Conservation (phyloP, 23 red algal genomes). For the Pyropia yezoensis region DNA sequence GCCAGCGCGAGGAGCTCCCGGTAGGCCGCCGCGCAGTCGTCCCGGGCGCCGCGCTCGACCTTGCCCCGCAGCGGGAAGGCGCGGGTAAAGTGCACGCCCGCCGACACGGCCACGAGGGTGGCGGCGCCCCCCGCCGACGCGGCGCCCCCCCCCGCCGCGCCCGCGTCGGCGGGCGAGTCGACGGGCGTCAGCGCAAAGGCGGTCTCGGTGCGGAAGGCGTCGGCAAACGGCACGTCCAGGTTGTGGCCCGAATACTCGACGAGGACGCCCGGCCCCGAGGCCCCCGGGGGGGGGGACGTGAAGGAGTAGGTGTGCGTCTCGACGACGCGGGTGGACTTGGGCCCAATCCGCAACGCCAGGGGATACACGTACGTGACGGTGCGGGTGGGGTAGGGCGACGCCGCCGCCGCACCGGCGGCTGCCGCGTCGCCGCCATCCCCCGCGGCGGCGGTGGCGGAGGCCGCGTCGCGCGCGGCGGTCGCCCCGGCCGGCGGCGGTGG, state of each 20-base stretch:
- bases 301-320: constrained; percentile 54
- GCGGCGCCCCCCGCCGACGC: constrained; percentile 7
- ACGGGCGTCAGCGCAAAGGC: constrained; percentile 43
- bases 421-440: constrained; percentile 15
- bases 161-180: no score
- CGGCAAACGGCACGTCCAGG: constrained; percentile 45
- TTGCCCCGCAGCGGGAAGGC: constrained; percentile 34
- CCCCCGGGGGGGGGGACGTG: background rate
- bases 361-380: constrained; percentile 23
- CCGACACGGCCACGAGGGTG: constrained; percentile 31
- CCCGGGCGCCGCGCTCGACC: constrained; percentile 30
- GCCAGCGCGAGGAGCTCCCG: constrained; percentile 21
- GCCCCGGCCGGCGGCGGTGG: no score
- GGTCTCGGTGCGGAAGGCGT: constrained; percentile 38
- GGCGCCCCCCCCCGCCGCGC: no score
- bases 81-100: constrained; percentile 36
- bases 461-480: constrained; percentile 5
- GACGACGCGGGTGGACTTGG: constrained; percentile 46
- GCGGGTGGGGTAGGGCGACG: constrained; percentile 15
- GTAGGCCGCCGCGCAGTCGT: constrained; percentile 36
- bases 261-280: constrained; percentile 14
- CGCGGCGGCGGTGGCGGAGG: background rate
- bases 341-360: constrained; percentile 39
- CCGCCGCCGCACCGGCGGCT: background rate
- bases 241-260: constrained; percentile 36